Conservation (phyloP, 441 rosid genomes). For the Pelargonium cotyledonis region DNA sequence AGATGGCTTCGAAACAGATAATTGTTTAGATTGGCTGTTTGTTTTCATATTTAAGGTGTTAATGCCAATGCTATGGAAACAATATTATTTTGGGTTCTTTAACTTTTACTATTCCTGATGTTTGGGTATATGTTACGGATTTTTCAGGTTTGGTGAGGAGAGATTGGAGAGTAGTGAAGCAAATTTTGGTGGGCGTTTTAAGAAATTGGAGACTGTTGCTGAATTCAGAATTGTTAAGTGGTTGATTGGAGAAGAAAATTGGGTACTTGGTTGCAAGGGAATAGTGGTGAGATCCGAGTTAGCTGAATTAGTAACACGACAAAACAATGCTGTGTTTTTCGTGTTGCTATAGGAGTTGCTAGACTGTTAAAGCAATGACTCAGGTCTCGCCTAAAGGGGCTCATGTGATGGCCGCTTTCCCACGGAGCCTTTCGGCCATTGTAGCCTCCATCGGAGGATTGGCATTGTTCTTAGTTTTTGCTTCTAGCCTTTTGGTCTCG, state of each 20-base stretch:
- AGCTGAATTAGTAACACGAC: background rate
- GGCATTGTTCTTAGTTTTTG: conserved; percentile 59
- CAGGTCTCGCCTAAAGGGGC: conserved; percentile 47
- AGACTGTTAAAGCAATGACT: conserved; percentile 39
- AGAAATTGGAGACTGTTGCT: background rate
- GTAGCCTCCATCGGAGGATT: conserved; percentile 46
- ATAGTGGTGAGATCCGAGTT: background rate
- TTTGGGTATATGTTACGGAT: background rate
- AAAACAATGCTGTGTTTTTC: background rate
- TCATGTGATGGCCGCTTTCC: conserved; percentile 36
- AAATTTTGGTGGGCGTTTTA: background rate
- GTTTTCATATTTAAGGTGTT: too few species aligned
- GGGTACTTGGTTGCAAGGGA: background rate
- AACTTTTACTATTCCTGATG: background rate
- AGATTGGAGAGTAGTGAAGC: background rate
- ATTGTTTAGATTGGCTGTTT: too few species aligned
- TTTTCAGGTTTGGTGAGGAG: background rate
- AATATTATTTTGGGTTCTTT: background rate
- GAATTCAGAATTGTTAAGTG: background rate
- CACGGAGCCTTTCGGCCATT: conserved; percentile 55
- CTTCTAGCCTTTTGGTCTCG: conserved; percentile 56
- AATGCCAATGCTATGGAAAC: too few species aligned
- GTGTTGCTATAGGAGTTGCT: conserved; percentile 1
- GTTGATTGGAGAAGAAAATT: background rate
- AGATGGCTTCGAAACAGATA: too few species aligned